These are phyloP conservation scores for Xerocomellus chrysenteron DNA, from an alignment of 768 basidiomycete species.

Conservation along the genomic window DNA sequence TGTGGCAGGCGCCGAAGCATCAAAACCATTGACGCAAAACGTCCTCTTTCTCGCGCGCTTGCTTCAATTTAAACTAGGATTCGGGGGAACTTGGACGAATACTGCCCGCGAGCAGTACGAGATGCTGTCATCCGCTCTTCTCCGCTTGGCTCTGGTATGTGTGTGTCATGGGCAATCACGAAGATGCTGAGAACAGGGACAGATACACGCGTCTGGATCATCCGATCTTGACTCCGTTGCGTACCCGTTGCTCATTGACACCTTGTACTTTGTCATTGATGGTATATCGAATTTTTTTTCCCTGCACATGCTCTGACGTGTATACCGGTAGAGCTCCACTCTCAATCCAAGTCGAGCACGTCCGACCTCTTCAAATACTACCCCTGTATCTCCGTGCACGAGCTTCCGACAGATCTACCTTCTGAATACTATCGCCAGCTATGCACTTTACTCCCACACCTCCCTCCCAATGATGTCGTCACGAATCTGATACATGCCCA, in stretches of 20 bases:
- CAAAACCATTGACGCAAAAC: conserved; percentile 36
- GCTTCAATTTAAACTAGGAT: conserved; percentile 71
- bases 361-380: conserved; percentile 65
- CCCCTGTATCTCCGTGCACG: conserved; percentile 48
- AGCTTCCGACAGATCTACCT: conserved; percentile 56
- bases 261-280: conserved; percentile 69
- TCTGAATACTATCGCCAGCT: conserved; percentile 57
- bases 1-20: conserved; percentile 18
- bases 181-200: conserved; percentile 3
- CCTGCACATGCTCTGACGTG: not conserved
- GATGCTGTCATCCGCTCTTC: conserved; percentile 42
- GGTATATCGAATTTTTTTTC: conserved; percentile 41
- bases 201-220: conserved; percentile 58
- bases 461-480: conserved; percentile 51
- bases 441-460: conserved; percentile 54
- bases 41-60: conserved; percentile 62
- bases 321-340: conserved; percentile 52
- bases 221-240: conserved; percentile 50
- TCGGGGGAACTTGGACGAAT: conserved; percentile 56
- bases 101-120: conserved; percentile 47
- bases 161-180: not conserved
- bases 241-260: conserved; percentile 71
- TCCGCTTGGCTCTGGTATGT: conserved; percentile 54
- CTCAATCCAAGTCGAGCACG: conserved; percentile 50
- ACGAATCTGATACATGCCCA: conserved; percentile 58